phyloP scores from a whole-genome alignment of 352 stramenopile species.

The Globisporangium barbulae region DNA sequence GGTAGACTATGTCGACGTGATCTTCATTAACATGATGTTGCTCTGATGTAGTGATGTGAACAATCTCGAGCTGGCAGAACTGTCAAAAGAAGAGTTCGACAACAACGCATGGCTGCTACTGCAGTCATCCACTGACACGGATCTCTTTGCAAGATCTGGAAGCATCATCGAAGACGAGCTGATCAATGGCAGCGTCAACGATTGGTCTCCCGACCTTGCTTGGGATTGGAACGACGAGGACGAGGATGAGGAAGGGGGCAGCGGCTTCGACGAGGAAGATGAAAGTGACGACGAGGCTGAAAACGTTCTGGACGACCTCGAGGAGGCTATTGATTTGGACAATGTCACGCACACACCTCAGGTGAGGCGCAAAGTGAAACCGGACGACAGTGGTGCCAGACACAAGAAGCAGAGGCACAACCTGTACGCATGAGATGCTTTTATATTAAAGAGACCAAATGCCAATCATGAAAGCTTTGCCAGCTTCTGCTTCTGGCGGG shows the following conservation, averaged over 20 bases:
- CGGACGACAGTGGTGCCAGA: slow-evolving; percentile 16
- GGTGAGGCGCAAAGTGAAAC: slow-evolving; percentile 11
- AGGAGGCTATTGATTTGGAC: background rate
- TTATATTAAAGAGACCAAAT: slow-evolving; percentile 17
- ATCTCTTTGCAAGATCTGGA: slow-evolving; percentile 11
- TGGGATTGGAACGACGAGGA: slow-evolving; percentile 13
- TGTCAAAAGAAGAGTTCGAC: background rate
- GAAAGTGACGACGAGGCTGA: slow-evolving; percentile 42
- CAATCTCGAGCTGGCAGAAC: slow-evolving; percentile 3
- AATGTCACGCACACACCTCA: slow-evolving; percentile 12
- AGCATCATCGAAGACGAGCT: slow-evolving; percentile 16
- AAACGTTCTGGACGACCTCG: background rate
- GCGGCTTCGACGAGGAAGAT: slow-evolving; percentile 21
- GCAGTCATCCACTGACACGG: slow-evolving; percentile 1
- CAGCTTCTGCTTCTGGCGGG: slow-evolving; percentile 83
- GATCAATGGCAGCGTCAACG: slow-evolving; percentile 8
- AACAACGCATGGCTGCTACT: slow-evolving; percentile 11
- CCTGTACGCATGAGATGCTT: slow-evolving; percentile 15
- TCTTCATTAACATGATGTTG: background rate
- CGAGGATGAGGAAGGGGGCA: slow-evolving; percentile 10
- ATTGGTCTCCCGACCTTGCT: slow-evolving; percentile 9
- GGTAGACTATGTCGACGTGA: background rate
- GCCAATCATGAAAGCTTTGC: slow-evolving; percentile 62
- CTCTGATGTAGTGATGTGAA: slow-evolving; percentile 13
- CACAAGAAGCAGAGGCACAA: slow-evolving; percentile 43